Conservation (phyloP, 2,329 filamentous ascomycete genomes). For the Ceratocystis smalleyi region DNA sequence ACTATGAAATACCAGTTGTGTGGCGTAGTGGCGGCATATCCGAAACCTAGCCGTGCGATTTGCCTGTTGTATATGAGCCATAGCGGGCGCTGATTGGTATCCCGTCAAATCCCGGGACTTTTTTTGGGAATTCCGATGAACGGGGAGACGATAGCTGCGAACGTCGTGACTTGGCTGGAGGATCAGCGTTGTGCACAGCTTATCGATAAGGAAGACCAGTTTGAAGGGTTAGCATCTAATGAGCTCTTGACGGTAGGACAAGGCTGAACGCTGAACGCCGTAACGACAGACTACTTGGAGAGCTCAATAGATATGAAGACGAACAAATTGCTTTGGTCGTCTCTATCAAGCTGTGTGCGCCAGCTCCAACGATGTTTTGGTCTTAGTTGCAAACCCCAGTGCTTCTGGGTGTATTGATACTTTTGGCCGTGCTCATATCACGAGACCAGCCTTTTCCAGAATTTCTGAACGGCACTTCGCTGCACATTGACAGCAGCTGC, state of each 20-base stretch:
- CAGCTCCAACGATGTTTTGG: neutral
- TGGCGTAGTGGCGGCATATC: neutral
- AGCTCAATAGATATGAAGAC: neutral
- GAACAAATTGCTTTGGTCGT: neutral
- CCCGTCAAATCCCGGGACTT: neutral
- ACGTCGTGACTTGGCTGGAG: neutral
- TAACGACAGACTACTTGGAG: neutral
- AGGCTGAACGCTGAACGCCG: neutral
- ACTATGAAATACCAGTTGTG: neutral
- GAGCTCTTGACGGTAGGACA: neutral
- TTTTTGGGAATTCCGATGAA: neutral
- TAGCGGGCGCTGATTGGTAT: neutral
- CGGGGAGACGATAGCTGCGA: neutral
- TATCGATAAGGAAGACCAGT: neutral
- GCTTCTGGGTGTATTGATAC: neutral
- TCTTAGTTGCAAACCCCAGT: neutral
- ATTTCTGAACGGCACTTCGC: conserved; percentile 5
- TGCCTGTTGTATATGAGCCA: neutral
- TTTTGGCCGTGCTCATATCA: conserved; percentile 4
- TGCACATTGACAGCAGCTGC: neutral
- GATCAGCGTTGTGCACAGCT: neutral
- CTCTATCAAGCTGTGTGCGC: neutral
- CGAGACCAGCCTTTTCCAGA: conserved; percentile 6
- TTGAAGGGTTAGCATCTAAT: neutral
- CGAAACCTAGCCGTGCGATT: neutral